These are phyloP conservation scores for Arthrinium phaeospermum DNA, from an alignment of 2,329 filamentous ascomycete genomes.

Conservation along the genomic window DNA sequence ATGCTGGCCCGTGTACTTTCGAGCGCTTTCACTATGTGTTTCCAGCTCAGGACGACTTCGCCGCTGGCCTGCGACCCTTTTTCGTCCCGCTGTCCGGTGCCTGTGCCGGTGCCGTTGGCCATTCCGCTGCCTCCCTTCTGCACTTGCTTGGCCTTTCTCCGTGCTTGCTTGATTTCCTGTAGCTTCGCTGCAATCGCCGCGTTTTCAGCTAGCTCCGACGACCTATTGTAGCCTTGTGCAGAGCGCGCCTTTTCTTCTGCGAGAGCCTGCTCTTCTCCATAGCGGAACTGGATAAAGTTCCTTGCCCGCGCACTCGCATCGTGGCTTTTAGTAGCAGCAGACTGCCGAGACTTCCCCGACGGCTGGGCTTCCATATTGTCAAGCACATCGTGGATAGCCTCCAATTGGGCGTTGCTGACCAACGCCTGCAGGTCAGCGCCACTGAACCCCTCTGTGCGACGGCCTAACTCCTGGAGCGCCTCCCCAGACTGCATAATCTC, in stretches of 20 bases:
- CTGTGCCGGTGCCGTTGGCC: constrained; percentile 33
- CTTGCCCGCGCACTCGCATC: constrained; percentile 42
- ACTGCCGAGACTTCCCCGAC: constrained; percentile 34
- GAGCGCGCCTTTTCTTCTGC: constrained; percentile 44
- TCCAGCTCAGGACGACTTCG: constrained; percentile 84
- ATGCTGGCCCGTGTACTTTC: constrained; percentile 82
- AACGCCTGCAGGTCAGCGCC: constrained; percentile 94
- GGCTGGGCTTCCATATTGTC: constrained; percentile 57
- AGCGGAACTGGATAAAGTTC: constrained; percentile 84
- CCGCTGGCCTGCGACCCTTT: constrained; percentile 48
- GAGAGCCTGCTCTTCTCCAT: constrained; percentile 65
- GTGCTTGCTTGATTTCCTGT: constrained; percentile 74
- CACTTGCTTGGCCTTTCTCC: constrained; percentile 65
- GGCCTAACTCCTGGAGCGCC: constrained; percentile 75
- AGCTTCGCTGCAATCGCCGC: constrained; percentile 83
- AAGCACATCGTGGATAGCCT: constrained; percentile 94
- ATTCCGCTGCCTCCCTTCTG: constrained; percentile 39
- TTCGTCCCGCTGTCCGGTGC: constrained; percentile 30
- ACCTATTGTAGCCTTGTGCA: constrained; percentile 54
- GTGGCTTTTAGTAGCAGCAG: constrained; percentile 44
- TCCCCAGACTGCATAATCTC: constrained; percentile 64
- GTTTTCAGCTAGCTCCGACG: constrained; percentile 71
- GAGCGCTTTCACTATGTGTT: constrained; percentile 80
- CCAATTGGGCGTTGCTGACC: constrained; percentile 94
- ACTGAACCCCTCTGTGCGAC: constrained; percentile 84